Percentiles rank a stretch among this genome's conserved stretches.
phyloP scores from a whole-genome alignment of 75 land plant species.

The Sequoia sempervirens region DNA sequence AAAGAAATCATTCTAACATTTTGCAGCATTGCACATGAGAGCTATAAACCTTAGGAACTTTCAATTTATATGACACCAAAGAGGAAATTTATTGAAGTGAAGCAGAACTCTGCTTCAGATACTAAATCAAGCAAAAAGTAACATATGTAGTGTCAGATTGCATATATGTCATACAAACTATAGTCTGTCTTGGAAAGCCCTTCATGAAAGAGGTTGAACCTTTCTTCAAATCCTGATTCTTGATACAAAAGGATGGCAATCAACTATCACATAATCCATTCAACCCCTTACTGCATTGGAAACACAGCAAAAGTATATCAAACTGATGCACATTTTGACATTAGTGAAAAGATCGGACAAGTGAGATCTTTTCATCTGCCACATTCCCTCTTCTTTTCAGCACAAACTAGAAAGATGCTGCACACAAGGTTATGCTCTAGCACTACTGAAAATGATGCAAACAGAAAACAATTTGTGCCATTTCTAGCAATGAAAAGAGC shows the following conservation, averaged over 20 bases:
- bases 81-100: background rate
- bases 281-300: background rate
- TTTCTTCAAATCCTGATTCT: background rate
- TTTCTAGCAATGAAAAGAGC: background rate
- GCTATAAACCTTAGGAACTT: background rate
- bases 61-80: background rate
- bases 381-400: conserved; percentile 1
- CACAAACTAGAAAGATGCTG: background rate
- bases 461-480: background rate
- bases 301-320: background rate
- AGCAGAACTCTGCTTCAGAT: background rate
- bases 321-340: background rate
- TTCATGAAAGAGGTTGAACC: background rate
- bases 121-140: background rate
- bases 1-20: background rate
- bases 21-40: background rate
- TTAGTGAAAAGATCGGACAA: background rate
- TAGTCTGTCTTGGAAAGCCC: background rate
- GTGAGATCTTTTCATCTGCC: background rate
- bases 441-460: background rate
- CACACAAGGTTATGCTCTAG: background rate
- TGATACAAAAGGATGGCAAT: background rate
- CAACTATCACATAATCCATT: background rate
- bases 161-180: background rate
- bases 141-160: background rate